phyloP scores from a whole-genome alignment of 208 protist species.

The Leishmania arabica region DNA sequence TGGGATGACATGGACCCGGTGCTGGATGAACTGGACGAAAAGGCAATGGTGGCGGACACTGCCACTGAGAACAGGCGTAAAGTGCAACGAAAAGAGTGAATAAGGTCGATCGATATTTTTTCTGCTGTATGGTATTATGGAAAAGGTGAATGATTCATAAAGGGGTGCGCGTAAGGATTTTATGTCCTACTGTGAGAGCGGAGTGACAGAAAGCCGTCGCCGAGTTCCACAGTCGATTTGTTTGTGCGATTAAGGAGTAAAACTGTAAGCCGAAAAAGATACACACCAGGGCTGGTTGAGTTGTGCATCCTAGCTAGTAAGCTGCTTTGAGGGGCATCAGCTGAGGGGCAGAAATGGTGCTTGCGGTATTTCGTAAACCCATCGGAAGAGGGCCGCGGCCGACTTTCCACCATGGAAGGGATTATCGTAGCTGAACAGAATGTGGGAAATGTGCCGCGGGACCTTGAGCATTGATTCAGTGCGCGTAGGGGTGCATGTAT shows the following conservation, averaged over 20 bases:
- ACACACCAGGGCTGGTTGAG: background rate
- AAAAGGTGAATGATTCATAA: background rate
- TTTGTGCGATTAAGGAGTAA: background rate
- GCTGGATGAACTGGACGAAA: conserved; percentile 62
- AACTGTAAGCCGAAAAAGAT: background rate
- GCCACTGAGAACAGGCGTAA: background rate
- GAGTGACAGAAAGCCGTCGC: background rate
- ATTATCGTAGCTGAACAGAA: background rate
- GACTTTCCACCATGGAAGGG: background rate
- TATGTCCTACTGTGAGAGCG: background rate
- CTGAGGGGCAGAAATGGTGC: background rate
- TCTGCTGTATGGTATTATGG: background rate
- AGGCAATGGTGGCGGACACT: background rate
- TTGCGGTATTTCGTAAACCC: background rate
- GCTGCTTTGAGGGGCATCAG: background rate
- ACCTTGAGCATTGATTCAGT: background rate
- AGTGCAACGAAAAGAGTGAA: conserved; percentile 2
- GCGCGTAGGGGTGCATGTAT: background rate
- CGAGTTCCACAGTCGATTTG: background rate
- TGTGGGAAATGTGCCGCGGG: background rate
- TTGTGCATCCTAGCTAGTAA: no score
- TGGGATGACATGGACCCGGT: conserved; percentile 91
- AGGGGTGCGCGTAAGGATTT: background rate
- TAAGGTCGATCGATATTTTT: background rate
- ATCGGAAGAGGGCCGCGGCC: background rate